Base-by-base conservation (phyloP, 2,329 filamentous ascomycete genomes). In the Talaromyces atroroseus region DNA sequence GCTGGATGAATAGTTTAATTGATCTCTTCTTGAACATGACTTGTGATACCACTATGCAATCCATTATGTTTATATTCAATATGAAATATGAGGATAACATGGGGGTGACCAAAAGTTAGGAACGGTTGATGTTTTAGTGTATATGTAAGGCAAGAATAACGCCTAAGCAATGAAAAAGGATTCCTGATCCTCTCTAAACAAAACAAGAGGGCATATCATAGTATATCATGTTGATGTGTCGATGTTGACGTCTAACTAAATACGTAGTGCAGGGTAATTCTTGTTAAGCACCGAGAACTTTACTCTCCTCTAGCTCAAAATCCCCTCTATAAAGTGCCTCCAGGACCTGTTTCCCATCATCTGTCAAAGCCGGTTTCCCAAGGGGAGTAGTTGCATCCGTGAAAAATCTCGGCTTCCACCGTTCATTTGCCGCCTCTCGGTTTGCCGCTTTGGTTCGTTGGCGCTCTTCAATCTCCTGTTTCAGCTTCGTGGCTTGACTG, bases 361-460 rank as follows among this genome's bases (percentile, higher is more conserved):
- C 74, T 0, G 80, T 87, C 62, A 89, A 70, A 59, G 85, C 79
- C 0, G 86, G 86, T 65, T 78, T 80, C 1, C 86, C 86, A 26
- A 80, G 66, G 0, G 81, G 77, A 51, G 81, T 82, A n/a, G 83
- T 78, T 0, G 78, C 78, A 3, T 78, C 80, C 0, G 80, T 85
- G 74, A 99, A 99, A 75, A 95, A 99, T 45, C 90, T 80, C n/a
- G 94, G 94, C 62, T 86, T 79, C 85, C 89, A 99, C 34, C 83
- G 81, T 58, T 82, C 80, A 12, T 85, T 82, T 14, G 80, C 81
- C 46, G 80, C 80, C 68, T 92, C 88, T 45, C 94, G 81, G 68
- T 92, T 85, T 23, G 90, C 85, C 1, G 90, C 92, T 74, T 90
- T 92, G 65, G 89, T 83, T 32, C 94, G 82, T 75, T 99, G 94